Base-by-base conservation (phyloP, 495 filamentous ascomycete genomes). In the Aspergillus ellipticus region DNA sequence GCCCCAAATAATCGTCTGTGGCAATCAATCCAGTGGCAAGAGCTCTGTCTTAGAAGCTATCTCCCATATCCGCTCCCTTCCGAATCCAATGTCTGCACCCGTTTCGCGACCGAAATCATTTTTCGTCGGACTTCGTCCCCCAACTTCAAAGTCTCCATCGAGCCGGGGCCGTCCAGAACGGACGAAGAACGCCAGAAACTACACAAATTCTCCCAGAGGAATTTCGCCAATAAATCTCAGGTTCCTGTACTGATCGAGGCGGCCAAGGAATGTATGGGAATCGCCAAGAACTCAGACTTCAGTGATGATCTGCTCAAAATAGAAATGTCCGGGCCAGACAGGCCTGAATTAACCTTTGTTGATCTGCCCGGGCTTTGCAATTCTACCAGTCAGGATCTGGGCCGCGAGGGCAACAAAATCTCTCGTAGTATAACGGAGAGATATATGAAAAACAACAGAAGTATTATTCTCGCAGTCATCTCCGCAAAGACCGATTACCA, bases 21-120 rank as follows among this genome's bases (percentile, higher is more conserved):
- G 88, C 0, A 81, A 87, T 61, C 86, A 89, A 58, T 87, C 84
- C 0, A 79, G 81, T 10, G 88, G 88, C 2, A 91, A 90, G 59
- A 87, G 84, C 60, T 90, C 86, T 0, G 85, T 91, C 0, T 78
- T 91, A 0, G 86, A 90, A 68, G 87, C 85, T 0, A 81, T 93
- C 45, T 85, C 86, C 0, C 79, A 83, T 37, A 82, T 15, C 80
- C 82, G 0, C 90, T 91, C 55, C 85, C 87, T 0, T 63, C 76
- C n/a, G 80, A 85, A 41, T 80, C 81, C 51, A 82, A 78, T 43
- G 62, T 85, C 0, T 89, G 87, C 65, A 90, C 87, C 0, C 75
- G 84, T 0, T 89, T 89, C 54, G 82, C 86, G 3, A 89, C 83
- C 0, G 85, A 90, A 59, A 72, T 89, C 3, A 73, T 82, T 22